These are phyloP conservation scores for Drechmeria coniospora DNA, from an alignment of 2,329 filamentous ascomycete species.

Conservation along the genomic window DNA sequence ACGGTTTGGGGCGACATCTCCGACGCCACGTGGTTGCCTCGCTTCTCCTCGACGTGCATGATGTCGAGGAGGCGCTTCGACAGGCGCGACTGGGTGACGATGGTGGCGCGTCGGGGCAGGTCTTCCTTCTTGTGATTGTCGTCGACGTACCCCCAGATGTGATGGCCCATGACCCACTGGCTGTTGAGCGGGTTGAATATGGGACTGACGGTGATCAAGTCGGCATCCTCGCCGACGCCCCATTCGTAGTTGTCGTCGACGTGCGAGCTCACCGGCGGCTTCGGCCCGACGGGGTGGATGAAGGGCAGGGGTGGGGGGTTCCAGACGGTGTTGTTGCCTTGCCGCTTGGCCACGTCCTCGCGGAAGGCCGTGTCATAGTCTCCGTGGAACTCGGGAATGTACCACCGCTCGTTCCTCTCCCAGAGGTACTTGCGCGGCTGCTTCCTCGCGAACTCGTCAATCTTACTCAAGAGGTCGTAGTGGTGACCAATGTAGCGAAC, in stretches of 20 bases:
- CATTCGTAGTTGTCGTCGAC: constrained; percentile 55
- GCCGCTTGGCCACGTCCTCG: constrained; percentile 38
- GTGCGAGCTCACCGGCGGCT: constrained; percentile 42
- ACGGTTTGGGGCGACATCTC: constrained; percentile 68
- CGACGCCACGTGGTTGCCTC: constrained; percentile 60
- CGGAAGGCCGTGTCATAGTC: constrained; percentile 54
- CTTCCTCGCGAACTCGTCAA: constrained; percentile 45
- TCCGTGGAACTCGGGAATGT: constrained; percentile 54
- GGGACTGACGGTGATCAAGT: constrained; percentile 60
- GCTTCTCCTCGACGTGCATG: constrained; percentile 64
- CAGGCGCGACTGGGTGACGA: constrained; percentile 60
- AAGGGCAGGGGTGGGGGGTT: constrained; percentile 45
- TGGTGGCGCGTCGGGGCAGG: constrained; percentile 58
- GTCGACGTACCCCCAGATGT: constrained; percentile 51
- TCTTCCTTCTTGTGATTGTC: constrained; percentile 31
- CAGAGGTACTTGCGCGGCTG: constrained; percentile 59
- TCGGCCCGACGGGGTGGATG: constrained; percentile 45
- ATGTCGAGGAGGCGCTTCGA: constrained; percentile 56
- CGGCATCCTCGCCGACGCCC: constrained; percentile 63
- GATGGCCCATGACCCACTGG: constrained; percentile 55
- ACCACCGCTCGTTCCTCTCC: constrained; percentile 60
- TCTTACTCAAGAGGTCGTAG: constrained; percentile 59
- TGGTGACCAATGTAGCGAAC: constrained; percentile 66
- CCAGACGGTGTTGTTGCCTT: constrained; percentile 47
- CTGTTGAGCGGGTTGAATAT: constrained; percentile 62